phyloP scores from a whole-genome alignment of 768 basidiomycete genomes.

The Leccinum variicolor region DNA sequence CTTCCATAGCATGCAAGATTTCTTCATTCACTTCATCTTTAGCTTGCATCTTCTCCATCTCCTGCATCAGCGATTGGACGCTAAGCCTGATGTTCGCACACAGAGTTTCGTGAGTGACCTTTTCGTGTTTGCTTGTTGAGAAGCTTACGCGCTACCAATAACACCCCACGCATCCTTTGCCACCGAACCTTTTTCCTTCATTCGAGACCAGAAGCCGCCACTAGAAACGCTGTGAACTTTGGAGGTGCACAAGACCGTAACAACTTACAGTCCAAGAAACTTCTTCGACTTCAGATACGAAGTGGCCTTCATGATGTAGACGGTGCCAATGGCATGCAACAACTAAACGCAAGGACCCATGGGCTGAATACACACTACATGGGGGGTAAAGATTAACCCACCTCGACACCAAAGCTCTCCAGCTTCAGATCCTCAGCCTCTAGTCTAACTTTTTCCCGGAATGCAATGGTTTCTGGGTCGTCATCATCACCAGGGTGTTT shows the following conservation, averaged over 20 bases:
- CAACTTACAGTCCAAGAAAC: slow-evolving; percentile 81
- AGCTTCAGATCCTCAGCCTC: slow-evolving; percentile 96
- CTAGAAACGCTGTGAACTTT: slow-evolving; percentile 33
- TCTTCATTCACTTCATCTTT: slow-evolving; percentile 90
- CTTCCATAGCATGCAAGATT: slow-evolving; percentile 79
- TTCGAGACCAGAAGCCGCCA: slow-evolving; percentile 86
- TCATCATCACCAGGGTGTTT: slow-evolving; percentile 74
- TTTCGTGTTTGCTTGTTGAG: slow-evolving; percentile 40
- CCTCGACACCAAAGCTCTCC: slow-evolving; percentile 97
- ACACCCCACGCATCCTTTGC: slow-evolving; percentile 98
- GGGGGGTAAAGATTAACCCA: slow-evolving; percentile 32
- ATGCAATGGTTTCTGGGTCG: slow-evolving; percentile 80
- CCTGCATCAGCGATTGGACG: slow-evolving; percentile 40
- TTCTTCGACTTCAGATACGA: slow-evolving; percentile 89
- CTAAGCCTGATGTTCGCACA: slow-evolving; percentile 31
- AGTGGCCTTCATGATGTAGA: slow-evolving; percentile 92
- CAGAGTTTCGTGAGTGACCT: slow-evolving; percentile 46
- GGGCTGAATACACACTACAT: slow-evolving; percentile 1
- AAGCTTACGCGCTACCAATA: slow-evolving; percentile 85
- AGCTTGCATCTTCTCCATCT: slow-evolving; percentile 87
- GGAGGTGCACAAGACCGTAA: slow-evolving; percentile 3
- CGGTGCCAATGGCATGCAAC: slow-evolving; percentile 84
- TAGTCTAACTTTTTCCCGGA: slow-evolving; percentile 68
- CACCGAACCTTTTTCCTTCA: slow-evolving; percentile 92
- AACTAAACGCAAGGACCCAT: slow-evolving; percentile 41